Evolutionary conservation across 192 early-diverging fungal species (phyloP).

Genomic region (Fimicolochytrium jonesii): DNA sequence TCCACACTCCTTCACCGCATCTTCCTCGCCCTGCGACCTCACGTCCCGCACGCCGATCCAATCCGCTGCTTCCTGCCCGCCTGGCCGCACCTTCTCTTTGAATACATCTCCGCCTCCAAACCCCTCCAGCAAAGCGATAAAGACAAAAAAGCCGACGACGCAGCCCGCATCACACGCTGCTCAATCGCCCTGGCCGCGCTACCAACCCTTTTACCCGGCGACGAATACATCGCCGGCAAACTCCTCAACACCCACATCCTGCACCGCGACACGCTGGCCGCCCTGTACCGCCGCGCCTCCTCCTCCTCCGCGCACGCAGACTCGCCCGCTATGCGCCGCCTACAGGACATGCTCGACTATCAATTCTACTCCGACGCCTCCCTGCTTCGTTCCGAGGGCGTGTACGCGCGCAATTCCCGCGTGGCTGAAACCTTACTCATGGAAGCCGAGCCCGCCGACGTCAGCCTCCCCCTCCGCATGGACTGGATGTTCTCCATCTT

Average conservation of each 20-base stretch:
- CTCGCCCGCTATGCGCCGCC: not conserved
- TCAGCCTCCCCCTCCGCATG: conserved; percentile 6
- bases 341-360: conserved; percentile 21
- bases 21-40: no score
- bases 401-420: not conserved
- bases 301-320: no score
- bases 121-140: no score
- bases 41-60: no score
- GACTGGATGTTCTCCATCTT: conserved; percentile 24
- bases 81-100: no score
- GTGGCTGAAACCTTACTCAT: not conserved
- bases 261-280: no score
- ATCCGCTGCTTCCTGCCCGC: no score
- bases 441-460: conserved; percentile 3
- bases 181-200: conserved; percentile 17
- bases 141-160: not conserved
- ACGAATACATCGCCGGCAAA: conserved; percentile 15
- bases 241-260: conserved; percentile 18
- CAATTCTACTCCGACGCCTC: conserved; percentile 10
- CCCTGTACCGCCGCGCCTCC: no score
- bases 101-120: no score
- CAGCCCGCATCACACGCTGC: not conserved
- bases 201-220: conserved; percentile 14
- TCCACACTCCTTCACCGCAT: no score
- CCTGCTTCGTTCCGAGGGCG: conserved; percentile 8